These are phyloP conservation scores for Stagonosporopsis cucurbitacearum DNA, from an alignment of 2,329 filamentous ascomycete species.

Conservation along the genomic window DNA sequence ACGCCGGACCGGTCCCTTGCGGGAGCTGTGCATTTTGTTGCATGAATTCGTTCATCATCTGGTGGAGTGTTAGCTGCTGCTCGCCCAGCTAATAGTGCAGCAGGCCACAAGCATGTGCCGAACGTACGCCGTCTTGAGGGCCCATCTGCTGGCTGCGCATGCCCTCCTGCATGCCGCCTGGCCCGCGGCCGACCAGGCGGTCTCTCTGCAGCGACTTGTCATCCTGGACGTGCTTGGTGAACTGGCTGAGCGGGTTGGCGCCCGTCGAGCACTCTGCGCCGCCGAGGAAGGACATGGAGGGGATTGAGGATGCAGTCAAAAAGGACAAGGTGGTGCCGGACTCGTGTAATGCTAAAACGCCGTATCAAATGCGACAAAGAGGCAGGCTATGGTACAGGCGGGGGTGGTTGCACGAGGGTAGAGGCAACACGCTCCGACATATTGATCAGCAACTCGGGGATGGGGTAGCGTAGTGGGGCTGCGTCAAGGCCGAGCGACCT, in stretches of 20 bases:
- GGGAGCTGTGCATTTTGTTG: slow-evolving; percentile 73
- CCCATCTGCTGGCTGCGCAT: slow-evolving; percentile 76
- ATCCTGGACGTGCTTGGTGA: slow-evolving; percentile 95
- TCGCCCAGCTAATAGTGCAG: not conserved
- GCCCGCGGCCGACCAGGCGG: slow-evolving; percentile 77
- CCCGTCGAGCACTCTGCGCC: slow-evolving; percentile 96
- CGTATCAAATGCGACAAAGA: slow-evolving; percentile 9
- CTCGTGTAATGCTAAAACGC: slow-evolving; percentile 1
- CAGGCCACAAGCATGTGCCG: not conserved
- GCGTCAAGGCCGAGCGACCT: slow-evolving; percentile 16
- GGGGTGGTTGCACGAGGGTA: not conserved
- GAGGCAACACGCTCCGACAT: slow-evolving; percentile 3
- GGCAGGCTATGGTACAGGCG: slow-evolving; percentile 12
- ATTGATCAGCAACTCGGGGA: slow-evolving; percentile 32
- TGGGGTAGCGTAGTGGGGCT: slow-evolving; percentile 26
- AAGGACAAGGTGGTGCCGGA: not conserved
- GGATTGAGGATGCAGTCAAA: not conserved
- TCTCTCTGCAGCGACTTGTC: slow-evolving; percentile 95
- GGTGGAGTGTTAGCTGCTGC: slow-evolving; percentile 11
- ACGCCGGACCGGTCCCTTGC: slow-evolving; percentile 58
- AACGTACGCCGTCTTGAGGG: slow-evolving; percentile 66
- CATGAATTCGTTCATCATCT: slow-evolving; percentile 95
- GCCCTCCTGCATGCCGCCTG: slow-evolving; percentile 73
- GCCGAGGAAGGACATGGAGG: slow-evolving; percentile 89
- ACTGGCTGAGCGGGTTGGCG: slow-evolving; percentile 94